Conservation (phyloP, 2,329 filamentous ascomycete genomes). For the Ceratocystis destructans region DNA sequence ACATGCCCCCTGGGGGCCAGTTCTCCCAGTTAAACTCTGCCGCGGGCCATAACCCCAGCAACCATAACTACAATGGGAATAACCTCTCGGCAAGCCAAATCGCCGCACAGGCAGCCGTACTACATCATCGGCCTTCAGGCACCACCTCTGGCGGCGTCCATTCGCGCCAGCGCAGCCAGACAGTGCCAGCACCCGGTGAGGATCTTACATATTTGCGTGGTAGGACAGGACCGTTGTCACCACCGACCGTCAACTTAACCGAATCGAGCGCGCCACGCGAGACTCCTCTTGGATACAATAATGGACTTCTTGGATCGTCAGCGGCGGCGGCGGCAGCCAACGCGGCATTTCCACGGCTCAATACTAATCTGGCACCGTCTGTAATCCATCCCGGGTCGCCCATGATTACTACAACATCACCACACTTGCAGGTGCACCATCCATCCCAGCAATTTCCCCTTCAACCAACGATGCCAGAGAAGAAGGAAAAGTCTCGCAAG, state of each 20-base stretch:
- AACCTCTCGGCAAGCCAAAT: slow-evolving; percentile 57
- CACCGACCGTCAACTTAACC: slow-evolving; percentile 49
- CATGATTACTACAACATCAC: slow-evolving; percentile 5
- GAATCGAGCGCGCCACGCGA: slow-evolving; percentile 51
- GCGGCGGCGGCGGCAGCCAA: slow-evolving; percentile 61
- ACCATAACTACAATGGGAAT: slow-evolving; percentile 22
- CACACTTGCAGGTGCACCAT: slow-evolving; percentile 32
- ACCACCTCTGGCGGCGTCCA: slow-evolving; percentile 27
- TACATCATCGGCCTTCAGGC: slow-evolving; percentile 40
- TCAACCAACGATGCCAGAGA: slow-evolving; percentile 48
- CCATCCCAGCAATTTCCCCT: slow-evolving; percentile 25
- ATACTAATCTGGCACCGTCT: slow-evolving; percentile 9
- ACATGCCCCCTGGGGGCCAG: slow-evolving; percentile 23
- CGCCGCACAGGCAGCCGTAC: slow-evolving; percentile 63
- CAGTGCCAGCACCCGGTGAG: slow-evolving; percentile 35
- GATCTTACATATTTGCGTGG: slow-evolving; percentile 27
- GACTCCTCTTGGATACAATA: slow-evolving; percentile 44
- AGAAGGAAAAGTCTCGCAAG: slow-evolving; percentile 67
- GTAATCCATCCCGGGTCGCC: slow-evolving; percentile 1
- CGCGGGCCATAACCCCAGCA: background rate
- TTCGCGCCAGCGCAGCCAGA: slow-evolving; percentile 58
- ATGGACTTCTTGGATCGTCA: slow-evolving; percentile 46
- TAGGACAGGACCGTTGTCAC: slow-evolving; percentile 36
- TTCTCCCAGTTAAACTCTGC: slow-evolving; percentile 26
- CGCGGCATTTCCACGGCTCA: slow-evolving; percentile 51